Percentiles rank a stretch among this genome's conserved stretches.
Evolutionary conservation across 768 basidiomycete genomes (phyloP).

Genomic region (Agaricus subrufescens): DNA sequence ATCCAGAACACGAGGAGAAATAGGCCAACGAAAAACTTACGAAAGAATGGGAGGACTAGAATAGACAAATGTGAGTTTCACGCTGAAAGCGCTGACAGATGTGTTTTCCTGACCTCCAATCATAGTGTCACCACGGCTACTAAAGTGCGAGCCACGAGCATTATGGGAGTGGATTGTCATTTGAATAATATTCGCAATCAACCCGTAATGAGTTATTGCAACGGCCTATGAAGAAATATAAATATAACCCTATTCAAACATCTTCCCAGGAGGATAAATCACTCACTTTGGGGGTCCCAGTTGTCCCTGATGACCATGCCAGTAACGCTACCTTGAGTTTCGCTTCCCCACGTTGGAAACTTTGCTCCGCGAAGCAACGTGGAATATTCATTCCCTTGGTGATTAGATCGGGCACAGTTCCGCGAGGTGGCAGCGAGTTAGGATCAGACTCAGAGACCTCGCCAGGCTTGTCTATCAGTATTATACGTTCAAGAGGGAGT

Average conservation of each 20-base stretch:
- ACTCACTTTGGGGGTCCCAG: slow-evolving; percentile 57
- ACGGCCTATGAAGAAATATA: slow-evolving; percentile 32
- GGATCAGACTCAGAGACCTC: not conserved
- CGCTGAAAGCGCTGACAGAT: slow-evolving; percentile 5
- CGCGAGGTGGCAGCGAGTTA: slow-evolving; percentile 8
- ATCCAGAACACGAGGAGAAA: no score
- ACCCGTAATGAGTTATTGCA: slow-evolving; percentile 46
- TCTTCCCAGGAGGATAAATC: not conserved
- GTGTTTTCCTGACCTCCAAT: slow-evolving; percentile 25
- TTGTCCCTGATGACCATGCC: slow-evolving; percentile 67
- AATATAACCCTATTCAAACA: not conserved
- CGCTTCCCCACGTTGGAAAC: slow-evolving; percentile 45
- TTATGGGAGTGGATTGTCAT: slow-evolving; percentile 37
- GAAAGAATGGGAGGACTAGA: slow-evolving; percentile 32
- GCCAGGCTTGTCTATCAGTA: slow-evolving; percentile 34
- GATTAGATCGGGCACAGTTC: slow-evolving; percentile 23
- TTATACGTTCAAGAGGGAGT: slow-evolving; percentile 36
- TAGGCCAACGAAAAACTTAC: slow-evolving; percentile 29
- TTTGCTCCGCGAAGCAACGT: slow-evolving; percentile 35
- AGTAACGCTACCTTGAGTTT: slow-evolving; percentile 59
- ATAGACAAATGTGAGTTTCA: not conserved
- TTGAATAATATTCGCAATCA: slow-evolving; percentile 54
- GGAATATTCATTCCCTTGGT: slow-evolving; percentile 17
- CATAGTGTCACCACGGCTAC: slow-evolving; percentile 43
- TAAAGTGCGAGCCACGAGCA: slow-evolving; percentile 29